Evolutionary conservation across 163 green algal genomes (phyloP).

Genomic region (Coccomyxa subellipsoidea): DNA sequence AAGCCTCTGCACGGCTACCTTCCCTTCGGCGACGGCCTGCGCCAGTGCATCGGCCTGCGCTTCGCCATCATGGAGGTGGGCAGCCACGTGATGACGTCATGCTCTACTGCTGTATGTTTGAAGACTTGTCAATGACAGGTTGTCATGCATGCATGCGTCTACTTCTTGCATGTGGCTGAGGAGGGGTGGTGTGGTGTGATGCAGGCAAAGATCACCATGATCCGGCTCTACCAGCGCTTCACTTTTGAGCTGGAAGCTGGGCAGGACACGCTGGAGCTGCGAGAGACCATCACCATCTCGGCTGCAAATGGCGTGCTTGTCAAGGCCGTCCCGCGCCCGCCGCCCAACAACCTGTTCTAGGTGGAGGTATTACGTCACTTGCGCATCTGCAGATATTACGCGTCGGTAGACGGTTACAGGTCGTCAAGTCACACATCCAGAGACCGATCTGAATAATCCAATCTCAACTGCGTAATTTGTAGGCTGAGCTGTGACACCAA

Average conservation of each 20-base stretch:
- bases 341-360: background rate
- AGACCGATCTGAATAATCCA: too few relatives aligned
- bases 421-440: too few relatives aligned
- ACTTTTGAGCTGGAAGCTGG: slow-evolving; percentile 21
- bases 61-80: slow-evolving; percentile 3
- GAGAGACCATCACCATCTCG: slow-evolving; percentile 19
- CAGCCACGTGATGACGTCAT: too few relatives aligned
- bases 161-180: too few relatives aligned
- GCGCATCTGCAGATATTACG: too few relatives aligned
- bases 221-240: slow-evolving; percentile 31
- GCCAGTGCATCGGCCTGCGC: slow-evolving; percentile 28
- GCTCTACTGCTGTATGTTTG: too few relatives aligned
- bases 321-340: background rate
- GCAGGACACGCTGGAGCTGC: slow-evolving; percentile 1
- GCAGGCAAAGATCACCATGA: slow-evolving; percentile 30
- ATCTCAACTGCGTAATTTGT: too few relatives aligned
- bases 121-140: too few relatives aligned
- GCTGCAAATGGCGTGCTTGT: slow-evolving; percentile 46
- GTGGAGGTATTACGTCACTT: too few relatives aligned
- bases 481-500: too few relatives aligned
- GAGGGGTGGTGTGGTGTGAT: background rate
- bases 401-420: too few relatives aligned
- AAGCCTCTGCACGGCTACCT: slow-evolving; percentile 23
- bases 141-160: too few relatives aligned
- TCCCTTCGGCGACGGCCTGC: slow-evolving; percentile 41